Evolutionary conservation across 371 early-diverging fungal species (phyloP).

Genomic region (Mucor saturninus): DNA sequence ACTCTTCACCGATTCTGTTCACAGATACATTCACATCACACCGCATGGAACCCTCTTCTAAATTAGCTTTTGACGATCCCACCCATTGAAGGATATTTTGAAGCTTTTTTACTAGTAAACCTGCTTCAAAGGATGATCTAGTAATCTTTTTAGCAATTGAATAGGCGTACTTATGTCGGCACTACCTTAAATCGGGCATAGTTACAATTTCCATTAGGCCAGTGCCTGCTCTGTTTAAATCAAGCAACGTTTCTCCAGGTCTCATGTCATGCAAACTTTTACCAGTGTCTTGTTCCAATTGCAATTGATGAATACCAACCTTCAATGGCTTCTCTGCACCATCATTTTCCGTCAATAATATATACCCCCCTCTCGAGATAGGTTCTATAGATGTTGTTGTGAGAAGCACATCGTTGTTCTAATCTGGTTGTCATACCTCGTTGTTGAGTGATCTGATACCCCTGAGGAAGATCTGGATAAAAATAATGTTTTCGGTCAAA

Average conservation of each 20-base stretch:
- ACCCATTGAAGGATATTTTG: conserved; percentile 75
- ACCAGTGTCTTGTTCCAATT: conserved; percentile 93
- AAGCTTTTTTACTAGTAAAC: conserved; percentile 75
- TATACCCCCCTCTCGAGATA: conserved; percentile 65
- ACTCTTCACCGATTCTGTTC: conserved; percentile 38
- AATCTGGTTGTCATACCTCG: conserved; percentile 45
- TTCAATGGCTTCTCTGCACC: conserved; percentile 51
- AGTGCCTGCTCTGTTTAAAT: conserved; percentile 88
- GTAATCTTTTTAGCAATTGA: neutral
- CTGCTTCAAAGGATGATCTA: conserved; percentile 77
- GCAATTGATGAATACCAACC: conserved; percentile 82
- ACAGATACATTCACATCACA: conserved; percentile 95
- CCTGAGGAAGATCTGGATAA: conserved; percentile 90
- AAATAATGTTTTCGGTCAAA: conserved; percentile 97
- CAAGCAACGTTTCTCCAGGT: conserved; percentile 70
- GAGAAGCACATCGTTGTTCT: neutral
- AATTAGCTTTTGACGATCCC: conserved; percentile 77
- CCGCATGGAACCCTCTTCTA: conserved; percentile 92
- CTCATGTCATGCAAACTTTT: conserved; percentile 76
- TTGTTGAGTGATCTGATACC: conserved; percentile 95
- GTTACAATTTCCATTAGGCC: conserved; percentile 93
- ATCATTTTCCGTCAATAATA: conserved; percentile 59
- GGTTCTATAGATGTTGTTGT: conserved; percentile 53
- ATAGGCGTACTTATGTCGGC: neutral
- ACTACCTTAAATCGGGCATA: conserved; percentile 75